These are phyloP conservation scores for Solanum hybrid DNA, from an alignment of 305 asterid species.

Conservation along the genomic window DNA sequence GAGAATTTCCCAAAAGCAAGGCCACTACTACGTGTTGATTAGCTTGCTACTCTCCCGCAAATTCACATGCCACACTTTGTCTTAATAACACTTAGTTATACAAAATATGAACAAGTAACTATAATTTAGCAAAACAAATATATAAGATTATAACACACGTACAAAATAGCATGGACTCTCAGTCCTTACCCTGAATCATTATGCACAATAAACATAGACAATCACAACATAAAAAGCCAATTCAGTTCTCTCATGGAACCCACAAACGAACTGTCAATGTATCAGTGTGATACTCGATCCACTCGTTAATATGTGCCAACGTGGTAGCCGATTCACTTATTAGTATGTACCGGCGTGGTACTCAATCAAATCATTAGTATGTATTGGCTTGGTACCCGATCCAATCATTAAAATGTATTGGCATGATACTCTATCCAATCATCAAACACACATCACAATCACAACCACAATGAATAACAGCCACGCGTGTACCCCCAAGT, in stretches of 20 bases:
- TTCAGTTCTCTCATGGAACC: neutral
- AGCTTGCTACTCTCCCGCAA: neutral
- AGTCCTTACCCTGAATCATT: neutral
- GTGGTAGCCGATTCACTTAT: neutral
- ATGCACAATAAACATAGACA: neutral
- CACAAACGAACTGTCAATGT: neutral
- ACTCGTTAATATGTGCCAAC: neutral
- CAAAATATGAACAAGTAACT: neutral
- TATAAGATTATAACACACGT: neutral
- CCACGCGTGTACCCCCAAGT: neutral
- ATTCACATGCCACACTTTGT: neutral
- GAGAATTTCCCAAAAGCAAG: neutral
- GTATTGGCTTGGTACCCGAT: neutral
- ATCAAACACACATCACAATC: neutral
- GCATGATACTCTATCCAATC: neutral
- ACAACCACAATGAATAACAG: neutral
- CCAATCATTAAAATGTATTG: neutral
- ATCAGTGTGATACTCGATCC: neutral
- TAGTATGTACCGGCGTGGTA: neutral
- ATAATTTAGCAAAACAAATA: too few relatives aligned
- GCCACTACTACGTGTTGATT: neutral
- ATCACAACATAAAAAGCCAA: neutral
- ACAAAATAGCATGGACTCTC: neutral
- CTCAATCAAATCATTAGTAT: neutral
- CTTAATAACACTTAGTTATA: neutral